A percentile compares a stretch with the other conserved stretches of the same genome.
Evolutionary conservation across 192 early-diverging fungal genomes (phyloP).

Genomic region (Coemansia sp.): DNA sequence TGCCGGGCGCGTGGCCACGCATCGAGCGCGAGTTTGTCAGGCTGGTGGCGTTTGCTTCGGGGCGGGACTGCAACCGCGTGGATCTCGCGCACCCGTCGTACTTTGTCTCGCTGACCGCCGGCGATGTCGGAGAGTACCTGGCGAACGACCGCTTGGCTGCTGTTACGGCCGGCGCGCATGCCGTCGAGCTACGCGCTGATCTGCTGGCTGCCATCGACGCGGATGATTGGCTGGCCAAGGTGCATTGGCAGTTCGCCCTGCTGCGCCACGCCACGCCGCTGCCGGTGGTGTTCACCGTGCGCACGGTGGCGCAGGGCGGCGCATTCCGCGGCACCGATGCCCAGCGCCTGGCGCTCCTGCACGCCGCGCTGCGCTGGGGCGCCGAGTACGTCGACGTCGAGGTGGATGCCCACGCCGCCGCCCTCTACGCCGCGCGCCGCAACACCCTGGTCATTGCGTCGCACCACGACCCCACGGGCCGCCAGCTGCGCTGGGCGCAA

Average conservation of each 20-base stretch:
- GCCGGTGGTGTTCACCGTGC: conserved; percentile 93
- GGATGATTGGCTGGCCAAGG: conserved; percentile 55
- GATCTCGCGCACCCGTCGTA: conserved; percentile 57
- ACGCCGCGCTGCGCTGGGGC: conserved; percentile 77
- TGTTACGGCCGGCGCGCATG: conserved; percentile 79
- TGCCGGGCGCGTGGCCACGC: conserved; percentile 60
- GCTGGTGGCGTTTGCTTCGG: conserved; percentile 70
- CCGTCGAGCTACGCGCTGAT: conserved; percentile 92
- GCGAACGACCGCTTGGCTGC: conserved; percentile 54
- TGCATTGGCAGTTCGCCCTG: conserved; percentile 76
- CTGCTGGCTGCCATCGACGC: conserved; percentile 58
- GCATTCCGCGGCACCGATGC: conserved; percentile 65
- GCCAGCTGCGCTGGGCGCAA: conserved; percentile 36
- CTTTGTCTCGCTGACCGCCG: conserved; percentile 87
- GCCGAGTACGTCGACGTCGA: conserved; percentile 95
- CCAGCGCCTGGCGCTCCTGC: conserved; percentile 65
- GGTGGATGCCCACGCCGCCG: conserved; percentile 31
- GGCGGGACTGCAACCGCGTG: conserved; percentile 38
- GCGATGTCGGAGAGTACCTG: conserved; percentile 58
- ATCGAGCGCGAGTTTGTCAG: conserved; percentile 76
- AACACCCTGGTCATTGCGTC: conserved; percentile 78
- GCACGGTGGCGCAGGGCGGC: conserved; percentile 86
- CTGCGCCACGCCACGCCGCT: conserved; percentile 65
- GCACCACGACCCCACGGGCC: conserved; percentile 81
- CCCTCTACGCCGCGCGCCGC: conserved; percentile 34